Evolutionary conservation across 1,139 yeast species (phyloP).

Genomic region (Geotrichum australiense): DNA sequence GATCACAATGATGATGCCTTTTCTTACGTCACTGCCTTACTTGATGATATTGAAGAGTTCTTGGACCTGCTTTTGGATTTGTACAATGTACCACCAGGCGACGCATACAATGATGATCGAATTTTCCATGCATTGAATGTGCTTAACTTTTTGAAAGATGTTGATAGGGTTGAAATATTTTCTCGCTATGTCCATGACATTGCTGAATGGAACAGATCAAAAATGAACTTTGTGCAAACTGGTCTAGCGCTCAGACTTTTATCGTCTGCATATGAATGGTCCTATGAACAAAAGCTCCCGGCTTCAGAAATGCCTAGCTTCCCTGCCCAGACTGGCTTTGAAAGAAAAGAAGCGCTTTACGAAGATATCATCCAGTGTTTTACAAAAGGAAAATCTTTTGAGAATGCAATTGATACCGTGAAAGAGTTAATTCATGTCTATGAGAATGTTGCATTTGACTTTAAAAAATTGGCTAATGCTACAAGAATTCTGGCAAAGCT

Average conservation of each 20-base stretch:
- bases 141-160: conserved; percentile 69
- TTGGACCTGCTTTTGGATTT: conserved; percentile 60
- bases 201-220: conserved; percentile 56
- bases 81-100: conserved; percentile 68
- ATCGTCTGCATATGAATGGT: conserved; percentile 76
- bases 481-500: conserved; percentile 62
- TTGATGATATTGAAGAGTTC: conserved; percentile 55
- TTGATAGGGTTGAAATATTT: conserved; percentile 72
- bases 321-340: conserved; percentile 77
- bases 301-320: conserved; percentile 58
- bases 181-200: conserved; percentile 72
- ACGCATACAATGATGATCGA: conserved; percentile 81
- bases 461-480: conserved; percentile 67
- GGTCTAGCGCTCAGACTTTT: conserved; percentile 72
- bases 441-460: conserved; percentile 64
- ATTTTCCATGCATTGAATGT: conserved; percentile 73
- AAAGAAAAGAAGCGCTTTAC: conserved; percentile 66
- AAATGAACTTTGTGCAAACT: conserved; percentile 69
- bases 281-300: conserved; percentile 50
- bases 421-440: conserved; percentile 73
- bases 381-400: conserved; percentile 63
- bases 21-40: conserved; percentile 44
- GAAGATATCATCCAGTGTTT: conserved; percentile 69
- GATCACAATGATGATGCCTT: conserved; percentile 65
- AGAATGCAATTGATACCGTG: conserved; percentile 69